phyloP scores from a whole-genome alignment of 257 asterid species.

The Solanum peruvianum region DNA sequence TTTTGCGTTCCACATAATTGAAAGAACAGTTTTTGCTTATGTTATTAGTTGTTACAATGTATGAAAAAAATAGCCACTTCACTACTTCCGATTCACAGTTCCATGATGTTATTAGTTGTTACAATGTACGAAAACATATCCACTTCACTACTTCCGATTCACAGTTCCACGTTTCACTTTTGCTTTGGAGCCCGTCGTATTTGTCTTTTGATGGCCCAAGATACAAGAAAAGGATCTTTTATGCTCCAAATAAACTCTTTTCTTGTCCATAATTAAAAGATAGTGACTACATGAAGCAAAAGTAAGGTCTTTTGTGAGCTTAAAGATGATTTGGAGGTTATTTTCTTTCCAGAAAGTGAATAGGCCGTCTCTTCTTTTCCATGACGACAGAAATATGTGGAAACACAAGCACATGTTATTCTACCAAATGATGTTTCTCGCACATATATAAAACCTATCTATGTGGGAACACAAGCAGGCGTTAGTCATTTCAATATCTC shows the following conservation, averaged over 20 bases:
- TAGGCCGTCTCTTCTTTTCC: background rate
- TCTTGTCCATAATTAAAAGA: background rate
- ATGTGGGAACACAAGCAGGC: too few species aligned
- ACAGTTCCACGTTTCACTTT: background rate
- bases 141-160: background rate
- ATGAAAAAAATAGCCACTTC: background rate
- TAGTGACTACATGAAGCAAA: background rate
- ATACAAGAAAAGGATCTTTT: background rate
- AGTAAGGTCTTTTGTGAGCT: background rate
- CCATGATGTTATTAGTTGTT: background rate
- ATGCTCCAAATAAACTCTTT: background rate
- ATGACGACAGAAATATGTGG: background rate
- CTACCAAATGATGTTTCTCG: background rate
- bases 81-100: background rate
- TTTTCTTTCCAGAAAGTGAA: background rate
- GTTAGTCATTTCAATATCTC: background rate
- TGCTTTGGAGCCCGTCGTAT: too few species aligned
- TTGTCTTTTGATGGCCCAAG: background rate
- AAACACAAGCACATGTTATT: background rate
- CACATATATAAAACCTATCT: background rate
- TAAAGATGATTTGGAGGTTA: background rate
- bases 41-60: background rate
- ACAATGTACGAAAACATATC: background rate
- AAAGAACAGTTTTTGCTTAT: background rate
- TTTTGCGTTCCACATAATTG: background rate